Percentiles rank a stretch among this genome's conserved stretches.
These are phyloP conservation scores for Claviceps sp. DNA, from an alignment of 2,329 filamentous ascomycete genomes.

Conservation along the genomic window DNA sequence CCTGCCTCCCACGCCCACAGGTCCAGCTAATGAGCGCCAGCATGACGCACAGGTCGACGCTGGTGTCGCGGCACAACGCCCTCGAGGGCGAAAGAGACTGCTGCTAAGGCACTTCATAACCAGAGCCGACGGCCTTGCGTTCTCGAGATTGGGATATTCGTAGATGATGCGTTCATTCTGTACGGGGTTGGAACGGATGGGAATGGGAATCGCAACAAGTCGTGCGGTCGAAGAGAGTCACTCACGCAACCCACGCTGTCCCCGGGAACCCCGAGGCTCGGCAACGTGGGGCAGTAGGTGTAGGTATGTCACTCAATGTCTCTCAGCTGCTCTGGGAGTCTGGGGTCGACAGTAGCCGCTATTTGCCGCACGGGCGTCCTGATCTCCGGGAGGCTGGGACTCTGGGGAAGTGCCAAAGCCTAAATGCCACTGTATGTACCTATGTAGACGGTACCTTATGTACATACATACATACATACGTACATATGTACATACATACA, in stretches of 20 bases:
- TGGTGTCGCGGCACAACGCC: constrained; percentile 5
- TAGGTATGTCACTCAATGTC: no score
- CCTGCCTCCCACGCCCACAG: background rate
- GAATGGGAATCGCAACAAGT: background rate
- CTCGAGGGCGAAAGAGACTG: constrained; percentile 16
- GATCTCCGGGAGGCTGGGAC: background rate
- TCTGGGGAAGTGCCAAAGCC: no score
- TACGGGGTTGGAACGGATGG: background rate
- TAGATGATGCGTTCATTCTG: constrained; percentile 7
- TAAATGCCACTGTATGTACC: no score
- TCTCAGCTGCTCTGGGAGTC: no score
- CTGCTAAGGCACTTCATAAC: constrained; percentile 20
- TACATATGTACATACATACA: no score
- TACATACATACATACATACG: no score
- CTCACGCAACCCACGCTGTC: no score
- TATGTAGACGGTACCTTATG: no score
- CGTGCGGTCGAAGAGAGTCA: background rate
- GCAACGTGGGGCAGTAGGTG: no score
- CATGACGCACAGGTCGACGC: background rate
- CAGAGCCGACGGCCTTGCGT: constrained; percentile 10
- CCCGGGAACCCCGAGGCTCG: no score
- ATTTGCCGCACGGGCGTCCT: background rate
- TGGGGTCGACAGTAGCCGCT: background rate
- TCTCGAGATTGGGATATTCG: background rate
- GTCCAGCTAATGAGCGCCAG: background rate